These are phyloP conservation scores for Bretziella fagacearum DNA, from an alignment of 2,329 filamentous ascomycete genomes.

Conservation along the genomic window DNA sequence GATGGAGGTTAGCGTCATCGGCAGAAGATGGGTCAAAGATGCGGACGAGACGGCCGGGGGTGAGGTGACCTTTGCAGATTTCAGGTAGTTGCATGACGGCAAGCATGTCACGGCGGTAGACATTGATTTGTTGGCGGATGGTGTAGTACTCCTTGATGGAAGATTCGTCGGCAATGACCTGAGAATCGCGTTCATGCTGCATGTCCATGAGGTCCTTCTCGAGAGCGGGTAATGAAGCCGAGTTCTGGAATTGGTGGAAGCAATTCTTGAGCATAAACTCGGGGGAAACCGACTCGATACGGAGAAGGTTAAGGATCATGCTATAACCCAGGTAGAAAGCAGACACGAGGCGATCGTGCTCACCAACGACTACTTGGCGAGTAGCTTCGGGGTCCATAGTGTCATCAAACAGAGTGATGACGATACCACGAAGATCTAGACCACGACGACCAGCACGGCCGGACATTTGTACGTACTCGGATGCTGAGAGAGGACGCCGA, in stretches of 20 bases:
- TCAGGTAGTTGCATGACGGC: slow-evolving; percentile 82
- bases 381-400: slow-evolving; percentile 91
- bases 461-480: slow-evolving; percentile 98
- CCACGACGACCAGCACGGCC: slow-evolving; percentile 91
- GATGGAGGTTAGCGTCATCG: slow-evolving; percentile 27
- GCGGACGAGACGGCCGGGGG: slow-evolving; percentile 71
- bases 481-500: slow-evolving; percentile 72
- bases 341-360: slow-evolving; percentile 93
- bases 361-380: slow-evolving; percentile 86
- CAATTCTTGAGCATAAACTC: slow-evolving; percentile 98
- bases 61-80: slow-evolving; percentile 69
- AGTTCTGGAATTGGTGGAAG: slow-evolving; percentile 97
- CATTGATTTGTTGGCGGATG: slow-evolving; percentile 65
- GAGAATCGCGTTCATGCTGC: slow-evolving; percentile 54
- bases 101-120: slow-evolving; percentile 76
- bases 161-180: slow-evolving; percentile 69
- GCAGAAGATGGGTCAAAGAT: slow-evolving; percentile 47
- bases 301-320: slow-evolving; percentile 92
- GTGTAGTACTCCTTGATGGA: slow-evolving; percentile 92
- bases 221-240: slow-evolving; percentile 63
- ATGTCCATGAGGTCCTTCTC: slow-evolving; percentile 70
- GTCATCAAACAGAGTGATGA: slow-evolving; percentile 99
- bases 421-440: slow-evolving; percentile 91
- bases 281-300: slow-evolving; percentile 97
- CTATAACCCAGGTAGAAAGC: slow-evolving; percentile 98